Evolutionary conservation across 2,329 filamentous ascomycete genomes (phyloP).

Genomic region (Epichloe uncinata): DNA sequence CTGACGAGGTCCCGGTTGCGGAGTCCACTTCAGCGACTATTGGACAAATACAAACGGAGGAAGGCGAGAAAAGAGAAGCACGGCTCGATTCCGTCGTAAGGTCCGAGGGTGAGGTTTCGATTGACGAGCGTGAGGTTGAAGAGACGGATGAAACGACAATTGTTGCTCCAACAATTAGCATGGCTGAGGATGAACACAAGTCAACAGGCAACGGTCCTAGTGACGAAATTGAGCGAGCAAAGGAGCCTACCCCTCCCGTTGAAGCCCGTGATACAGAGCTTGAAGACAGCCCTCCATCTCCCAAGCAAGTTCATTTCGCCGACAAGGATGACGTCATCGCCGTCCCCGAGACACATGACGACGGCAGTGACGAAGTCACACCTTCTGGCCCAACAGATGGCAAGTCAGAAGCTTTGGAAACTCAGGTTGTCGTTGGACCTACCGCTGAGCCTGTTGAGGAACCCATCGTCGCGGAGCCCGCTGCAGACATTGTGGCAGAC

Average conservation of each 20-base stretch:
- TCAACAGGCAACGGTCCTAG: too few species aligned
- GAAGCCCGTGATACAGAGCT: not conserved
- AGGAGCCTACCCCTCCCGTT: not conserved
- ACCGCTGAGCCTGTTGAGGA: not conserved
- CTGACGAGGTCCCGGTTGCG: not conserved
- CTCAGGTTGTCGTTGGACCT: not conserved
- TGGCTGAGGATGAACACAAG: not conserved
- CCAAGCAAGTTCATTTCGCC: slow-evolving; percentile 8
- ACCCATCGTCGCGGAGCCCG: not conserved
- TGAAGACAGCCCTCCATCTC: not conserved
- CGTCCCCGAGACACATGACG: not conserved
- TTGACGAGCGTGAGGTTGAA: not conserved
- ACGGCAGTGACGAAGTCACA: not conserved
- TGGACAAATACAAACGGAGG: not conserved
- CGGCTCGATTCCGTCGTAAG: not conserved
- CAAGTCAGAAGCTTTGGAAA: not conserved
- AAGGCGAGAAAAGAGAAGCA: not conserved
- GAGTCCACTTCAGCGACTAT: not conserved
- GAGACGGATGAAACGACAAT: not conserved
- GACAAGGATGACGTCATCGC: slow-evolving; percentile 5
- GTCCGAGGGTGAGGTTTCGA: not conserved
- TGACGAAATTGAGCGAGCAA: not conserved
- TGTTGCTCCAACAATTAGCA: not conserved
- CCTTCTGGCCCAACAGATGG: not conserved
- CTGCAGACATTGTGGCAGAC: not conserved